phyloP scores from a whole-genome alignment of 2,329 filamentous ascomycete genomes.

The Tolypocladium endophyticum region DNA sequence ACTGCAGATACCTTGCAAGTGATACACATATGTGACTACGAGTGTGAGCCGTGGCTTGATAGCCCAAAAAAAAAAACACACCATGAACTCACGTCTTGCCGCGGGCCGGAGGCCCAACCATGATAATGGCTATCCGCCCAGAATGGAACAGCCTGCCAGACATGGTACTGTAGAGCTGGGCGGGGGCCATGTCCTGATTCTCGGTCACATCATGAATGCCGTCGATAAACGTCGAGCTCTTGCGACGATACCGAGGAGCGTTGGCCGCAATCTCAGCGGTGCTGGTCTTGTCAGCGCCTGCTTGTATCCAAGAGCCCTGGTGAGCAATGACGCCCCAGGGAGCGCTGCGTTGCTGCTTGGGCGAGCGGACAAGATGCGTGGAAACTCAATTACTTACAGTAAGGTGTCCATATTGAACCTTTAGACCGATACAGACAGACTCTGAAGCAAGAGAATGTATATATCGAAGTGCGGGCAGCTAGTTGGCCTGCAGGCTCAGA shows the following conservation, averaged over 20 bases:
- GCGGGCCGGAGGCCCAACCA: conserved; percentile 86
- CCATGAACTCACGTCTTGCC: conserved; percentile 71
- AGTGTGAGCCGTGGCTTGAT: background rate
- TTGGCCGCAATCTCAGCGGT: conserved; percentile 89
- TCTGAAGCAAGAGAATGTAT: background rate
- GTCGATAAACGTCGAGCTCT: conserved; percentile 94
- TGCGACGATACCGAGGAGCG: conserved; percentile 78
- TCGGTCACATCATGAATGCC: conserved; percentile 89
- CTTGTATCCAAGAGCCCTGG: background rate
- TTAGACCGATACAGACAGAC: background rate
- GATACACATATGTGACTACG: conserved; percentile 85
- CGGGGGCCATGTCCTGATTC: conserved; percentile 74
- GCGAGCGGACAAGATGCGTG: background rate
- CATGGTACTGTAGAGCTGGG: conserved; percentile 96
- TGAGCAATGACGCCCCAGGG: background rate
- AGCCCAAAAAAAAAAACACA: too few relatives aligned
- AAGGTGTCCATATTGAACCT: conserved; percentile 46
- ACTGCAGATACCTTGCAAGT: conserved; percentile 85
- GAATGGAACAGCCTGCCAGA: conserved; percentile 95
- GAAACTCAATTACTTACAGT: conserved; percentile 37
- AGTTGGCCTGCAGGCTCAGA: background rate
- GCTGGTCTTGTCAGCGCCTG: conserved; percentile 29
- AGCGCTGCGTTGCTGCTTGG: background rate
- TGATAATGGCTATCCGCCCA: conserved; percentile 92
- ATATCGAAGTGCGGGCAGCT: background rate